Percentiles rank a stretch among this genome's conserved stretches.
phyloP scores from a whole-genome alignment of 2,329 filamentous ascomycete species.

The Teratosphaeria zuluensis region DNA sequence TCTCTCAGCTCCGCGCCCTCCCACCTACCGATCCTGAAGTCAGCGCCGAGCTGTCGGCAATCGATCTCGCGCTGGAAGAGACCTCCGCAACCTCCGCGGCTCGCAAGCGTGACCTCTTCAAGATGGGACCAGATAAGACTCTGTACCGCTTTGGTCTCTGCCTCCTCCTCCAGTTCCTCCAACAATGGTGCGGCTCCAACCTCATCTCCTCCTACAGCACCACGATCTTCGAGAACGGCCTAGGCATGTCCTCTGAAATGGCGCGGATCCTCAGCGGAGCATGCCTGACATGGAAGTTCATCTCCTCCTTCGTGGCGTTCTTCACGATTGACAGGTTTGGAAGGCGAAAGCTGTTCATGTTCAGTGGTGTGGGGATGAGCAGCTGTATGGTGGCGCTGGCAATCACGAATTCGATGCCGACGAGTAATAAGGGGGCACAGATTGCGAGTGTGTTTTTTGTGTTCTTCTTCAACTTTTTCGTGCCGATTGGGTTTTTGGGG shows the following conservation, averaged over 20 bases:
- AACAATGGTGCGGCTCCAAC: neutral
- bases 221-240: neutral
- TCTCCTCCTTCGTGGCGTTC: neutral
- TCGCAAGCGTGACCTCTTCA: neutral
- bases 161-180: neutral
- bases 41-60: neutral
- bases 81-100: neutral
- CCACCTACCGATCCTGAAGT: neutral
- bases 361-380: neutral
- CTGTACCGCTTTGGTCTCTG: neutral
- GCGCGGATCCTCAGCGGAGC: neutral
- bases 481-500: neutral
- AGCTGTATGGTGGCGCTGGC: neutral
- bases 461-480: neutral
- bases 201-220: neutral
- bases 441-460: neutral
- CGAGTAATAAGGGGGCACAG: neutral
- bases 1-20: neutral
- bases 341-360: neutral
- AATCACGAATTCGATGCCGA: neutral
- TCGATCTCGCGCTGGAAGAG: neutral
- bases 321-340: neutral
- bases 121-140: neutral
- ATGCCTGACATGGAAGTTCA: neutral
- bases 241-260: neutral